Conservation (phyloP, 2,329 filamentous ascomycete species). For the Aureobasidium sp. region DNA sequence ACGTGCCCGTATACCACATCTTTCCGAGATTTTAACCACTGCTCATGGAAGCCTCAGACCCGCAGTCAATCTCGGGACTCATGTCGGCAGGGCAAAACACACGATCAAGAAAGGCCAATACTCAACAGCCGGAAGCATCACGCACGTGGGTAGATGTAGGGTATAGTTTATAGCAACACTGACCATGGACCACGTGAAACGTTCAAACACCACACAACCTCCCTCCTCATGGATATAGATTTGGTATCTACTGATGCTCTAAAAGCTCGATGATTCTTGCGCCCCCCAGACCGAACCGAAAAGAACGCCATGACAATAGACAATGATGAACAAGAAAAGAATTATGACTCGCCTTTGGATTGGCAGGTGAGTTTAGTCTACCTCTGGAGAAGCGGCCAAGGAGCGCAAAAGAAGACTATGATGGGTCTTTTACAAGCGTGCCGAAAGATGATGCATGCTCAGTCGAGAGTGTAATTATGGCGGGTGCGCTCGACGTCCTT, state of each 20-base stretch:
- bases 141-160: not conserved
- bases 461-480: conserved; percentile 62
- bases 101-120: not conserved
- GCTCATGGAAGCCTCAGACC: not conserved
- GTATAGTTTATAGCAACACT: not conserved
- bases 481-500: conserved; percentile 77
- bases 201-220: not conserved
- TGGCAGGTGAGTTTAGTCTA: not conserved
- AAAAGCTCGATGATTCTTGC: not conserved
- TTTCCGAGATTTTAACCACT: not conserved
- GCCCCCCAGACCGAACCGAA: not conserved
- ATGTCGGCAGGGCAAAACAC: not conserved
- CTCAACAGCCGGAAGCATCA: not conserved
- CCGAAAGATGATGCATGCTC: not conserved
- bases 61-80: not conserved
- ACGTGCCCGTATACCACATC: conserved; percentile 1
- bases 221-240: not conserved
- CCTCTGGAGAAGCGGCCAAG: not conserved
- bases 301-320: not conserved
- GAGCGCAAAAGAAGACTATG: not conserved
- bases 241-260: not conserved
- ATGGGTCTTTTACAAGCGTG: not conserved
- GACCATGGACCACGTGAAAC: not conserved
- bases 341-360: not conserved
- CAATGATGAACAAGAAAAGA: not conserved